A percentile compares a stretch with the other conserved stretches of the same genome.
Evolutionary conservation across 495 filamentous ascomycete species (phyloP).

Genomic region (Tuber indicum): DNA sequence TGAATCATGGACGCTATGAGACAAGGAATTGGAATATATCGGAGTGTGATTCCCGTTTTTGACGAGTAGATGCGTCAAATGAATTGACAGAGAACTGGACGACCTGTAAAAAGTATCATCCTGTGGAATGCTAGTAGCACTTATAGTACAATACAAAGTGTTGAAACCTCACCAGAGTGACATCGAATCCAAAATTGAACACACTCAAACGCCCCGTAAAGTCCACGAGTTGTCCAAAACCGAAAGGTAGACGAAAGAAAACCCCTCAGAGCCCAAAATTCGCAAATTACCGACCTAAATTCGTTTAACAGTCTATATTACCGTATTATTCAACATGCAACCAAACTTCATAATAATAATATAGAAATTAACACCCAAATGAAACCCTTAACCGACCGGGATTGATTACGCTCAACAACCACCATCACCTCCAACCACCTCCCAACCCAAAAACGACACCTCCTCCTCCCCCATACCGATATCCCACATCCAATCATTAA

Average conservation of each 20-base stretch:
- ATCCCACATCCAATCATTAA: neutral
- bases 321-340: neutral
- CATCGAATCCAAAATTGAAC: neutral
- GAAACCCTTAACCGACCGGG: neutral
- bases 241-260: neutral
- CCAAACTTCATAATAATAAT: neutral
- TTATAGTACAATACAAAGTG: neutral
- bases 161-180: neutral
- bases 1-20: neutral
- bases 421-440: neutral
- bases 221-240: neutral
- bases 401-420: neutral
- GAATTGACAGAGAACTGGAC: neutral
- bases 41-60: neutral
- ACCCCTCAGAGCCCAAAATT: neutral
- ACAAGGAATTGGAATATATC: neutral
- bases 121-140: neutral
- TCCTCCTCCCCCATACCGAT: neutral
- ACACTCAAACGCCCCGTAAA: neutral
- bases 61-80: neutral
- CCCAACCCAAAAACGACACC: neutral
- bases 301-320: neutral
- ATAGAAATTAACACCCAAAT: neutral
- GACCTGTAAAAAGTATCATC: neutral
- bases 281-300: neutral